Percentiles rank a stretch among this genome's conserved stretches.
These are phyloP conservation scores for Maudiozyma humilis DNA, from an alignment of 1,139 yeast genomes.

Conservation along the genomic window DNA sequence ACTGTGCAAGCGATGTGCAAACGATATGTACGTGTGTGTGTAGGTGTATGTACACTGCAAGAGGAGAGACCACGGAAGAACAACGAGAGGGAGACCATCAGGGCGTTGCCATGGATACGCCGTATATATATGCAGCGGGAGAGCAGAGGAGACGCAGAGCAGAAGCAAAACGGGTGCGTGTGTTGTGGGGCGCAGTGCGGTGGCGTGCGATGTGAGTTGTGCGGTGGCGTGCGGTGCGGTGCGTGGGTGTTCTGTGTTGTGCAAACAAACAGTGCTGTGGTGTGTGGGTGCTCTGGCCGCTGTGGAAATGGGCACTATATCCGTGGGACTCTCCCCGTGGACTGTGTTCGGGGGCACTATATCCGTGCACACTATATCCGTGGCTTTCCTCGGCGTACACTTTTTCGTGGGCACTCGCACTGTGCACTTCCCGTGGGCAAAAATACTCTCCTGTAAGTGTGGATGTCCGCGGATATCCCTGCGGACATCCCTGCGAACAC, in stretches of 20 bases:
- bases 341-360: not conserved
- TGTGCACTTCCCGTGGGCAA: too few species aligned
- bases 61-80: not conserved
- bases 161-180: not conserved
- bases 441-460: too few species aligned
- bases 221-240: too few species aligned
- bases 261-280: not conserved
- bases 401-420: too few species aligned
- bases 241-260: not conserved
- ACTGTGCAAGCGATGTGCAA: not conserved
- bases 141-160: too few species aligned
- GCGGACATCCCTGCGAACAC: too few species aligned
- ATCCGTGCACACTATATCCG: too few species aligned
- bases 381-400: too few species aligned
- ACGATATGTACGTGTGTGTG: not conserved
- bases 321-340: not conserved
- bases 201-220: too few species aligned
- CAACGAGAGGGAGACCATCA: not conserved
- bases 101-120: not conserved
- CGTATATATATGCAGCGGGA: not conserved
- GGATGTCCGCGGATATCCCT: too few species aligned
- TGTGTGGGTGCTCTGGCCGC: not conserved
- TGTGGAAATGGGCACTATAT: not conserved
- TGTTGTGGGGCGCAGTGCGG: too few species aligned
- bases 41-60: not conserved